Evolutionary conservation across 176 grass and related monocot genomes (phyloP).

Genomic region (Ensete ventricosum): DNA sequence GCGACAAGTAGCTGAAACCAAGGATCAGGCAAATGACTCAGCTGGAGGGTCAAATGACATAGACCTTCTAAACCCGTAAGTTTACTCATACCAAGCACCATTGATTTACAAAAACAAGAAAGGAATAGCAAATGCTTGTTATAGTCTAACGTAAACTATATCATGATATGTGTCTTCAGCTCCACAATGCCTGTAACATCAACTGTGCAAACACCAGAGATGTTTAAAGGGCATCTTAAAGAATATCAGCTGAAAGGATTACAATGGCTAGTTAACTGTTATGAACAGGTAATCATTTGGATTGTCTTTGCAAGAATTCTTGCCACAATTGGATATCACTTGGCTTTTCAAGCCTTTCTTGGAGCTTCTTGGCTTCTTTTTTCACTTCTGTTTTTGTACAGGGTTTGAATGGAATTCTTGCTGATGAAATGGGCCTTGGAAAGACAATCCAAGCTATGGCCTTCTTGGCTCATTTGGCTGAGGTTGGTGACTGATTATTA

Average conservation of each 20-base stretch:
- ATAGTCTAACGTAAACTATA: conserved; percentile 3
- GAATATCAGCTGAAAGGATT: conserved; percentile 97
- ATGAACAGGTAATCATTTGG: conserved; percentile 66
- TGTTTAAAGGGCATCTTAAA: conserved; percentile 94
- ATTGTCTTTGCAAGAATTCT: background rate
- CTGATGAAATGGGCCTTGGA: conserved; percentile 99
- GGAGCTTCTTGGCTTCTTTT: conserved; percentile 10
- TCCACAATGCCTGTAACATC: conserved; percentile 97
- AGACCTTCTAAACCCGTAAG: conserved; percentile 93
- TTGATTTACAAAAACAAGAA: background rate
- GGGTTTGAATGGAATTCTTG: conserved; percentile 99
- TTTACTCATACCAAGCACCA: conserved; percentile 21
- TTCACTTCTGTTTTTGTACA: conserved; percentile 21
- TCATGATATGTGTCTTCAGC: conserved; percentile 38
- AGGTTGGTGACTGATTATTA: conserved; percentile 46
- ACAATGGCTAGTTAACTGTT: conserved; percentile 99
- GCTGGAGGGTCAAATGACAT: conserved; percentile 61
- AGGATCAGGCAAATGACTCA: conserved; percentile 43
- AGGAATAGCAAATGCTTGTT: background rate
- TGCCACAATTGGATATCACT: conserved; percentile 6
- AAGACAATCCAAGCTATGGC: conserved; percentile 99
- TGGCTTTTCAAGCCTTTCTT: conserved; percentile 8
- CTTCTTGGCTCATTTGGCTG: conserved; percentile 96
- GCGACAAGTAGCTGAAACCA: conserved; percentile 46
- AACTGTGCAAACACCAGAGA: conserved; percentile 80